These are phyloP conservation scores for Ogataea angusta DNA, from an alignment of 805 yeast genomes.

Conservation along the genomic window DNA sequence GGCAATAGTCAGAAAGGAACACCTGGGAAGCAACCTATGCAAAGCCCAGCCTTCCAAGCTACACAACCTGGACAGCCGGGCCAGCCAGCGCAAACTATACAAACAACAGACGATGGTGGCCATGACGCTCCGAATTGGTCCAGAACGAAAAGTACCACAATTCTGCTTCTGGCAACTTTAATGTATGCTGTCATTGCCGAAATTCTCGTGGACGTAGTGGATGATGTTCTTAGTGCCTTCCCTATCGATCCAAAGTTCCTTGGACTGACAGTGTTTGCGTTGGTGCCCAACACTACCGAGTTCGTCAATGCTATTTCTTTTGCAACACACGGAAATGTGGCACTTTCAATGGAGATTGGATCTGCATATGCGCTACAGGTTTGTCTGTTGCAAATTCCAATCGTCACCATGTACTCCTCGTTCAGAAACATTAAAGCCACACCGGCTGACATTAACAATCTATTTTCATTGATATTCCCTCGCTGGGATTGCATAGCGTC, in stretches of 20 bases:
- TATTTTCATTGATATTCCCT: constrained; percentile 86
- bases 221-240: constrained; percentile 70
- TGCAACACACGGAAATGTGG: constrained; percentile 94
- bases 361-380: constrained; percentile 97
- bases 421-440: constrained; percentile 37
- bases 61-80: neutral
- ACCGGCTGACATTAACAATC: constrained; percentile 34
- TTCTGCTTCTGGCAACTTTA: constrained; percentile 78
- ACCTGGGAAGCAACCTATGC: neutral
- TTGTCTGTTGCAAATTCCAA: constrained; percentile 88
- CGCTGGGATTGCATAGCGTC: constrained; percentile 92
- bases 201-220: constrained; percentile 88
- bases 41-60: constrained; percentile 4
- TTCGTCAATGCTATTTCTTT: constrained; percentile 95
- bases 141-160: constrained; percentile 74
- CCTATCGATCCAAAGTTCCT: constrained; percentile 89
- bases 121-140: constrained; percentile 99
- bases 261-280: constrained; percentile 91
- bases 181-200: constrained; percentile 93
- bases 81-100: too few species aligned
- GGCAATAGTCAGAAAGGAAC: neutral
- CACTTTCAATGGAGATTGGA: constrained; percentile 96
- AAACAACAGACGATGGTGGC: constrained; percentile 46
- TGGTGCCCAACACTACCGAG: constrained; percentile 96
- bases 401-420: constrained; percentile 76